Evolutionary conservation across 495 filamentous ascomycete genomes (phyloP).

Genomic region (Podospora pseudopauciseta): DNA sequence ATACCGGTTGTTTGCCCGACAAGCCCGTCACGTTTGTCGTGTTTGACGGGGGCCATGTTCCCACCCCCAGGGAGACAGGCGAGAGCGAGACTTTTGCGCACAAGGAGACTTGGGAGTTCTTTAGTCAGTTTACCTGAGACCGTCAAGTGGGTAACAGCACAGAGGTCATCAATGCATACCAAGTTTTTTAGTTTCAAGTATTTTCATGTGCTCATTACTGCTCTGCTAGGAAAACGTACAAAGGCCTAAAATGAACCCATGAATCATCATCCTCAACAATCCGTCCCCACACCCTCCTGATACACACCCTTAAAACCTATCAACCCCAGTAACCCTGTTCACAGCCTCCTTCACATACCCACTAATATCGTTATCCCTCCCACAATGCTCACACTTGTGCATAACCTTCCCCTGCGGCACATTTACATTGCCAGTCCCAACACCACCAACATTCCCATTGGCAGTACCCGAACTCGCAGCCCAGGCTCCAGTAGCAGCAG

Average conservation of each 20-base stretch:
- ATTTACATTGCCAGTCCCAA: not conserved
- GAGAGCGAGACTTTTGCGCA: constrained; percentile 23
- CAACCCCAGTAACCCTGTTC: not conserved
- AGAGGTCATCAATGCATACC: no score
- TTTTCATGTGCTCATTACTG: no score
- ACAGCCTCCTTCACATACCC: constrained; percentile 10
- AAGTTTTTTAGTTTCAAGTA: no score
- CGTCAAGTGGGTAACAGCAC: no score
- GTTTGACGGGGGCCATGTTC: constrained; percentile 29
- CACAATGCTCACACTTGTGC: constrained; percentile 34
- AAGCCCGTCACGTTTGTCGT: constrained; percentile 31
- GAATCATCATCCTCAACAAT: not conserved
- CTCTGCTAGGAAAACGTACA: no score
- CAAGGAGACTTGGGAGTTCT: constrained; percentile 28
- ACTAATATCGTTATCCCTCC: constrained; percentile 35
- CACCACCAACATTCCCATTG: not conserved
- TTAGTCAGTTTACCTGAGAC: constrained; percentile 14
- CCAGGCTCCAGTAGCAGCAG: constrained; percentile 24
- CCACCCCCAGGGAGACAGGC: constrained; percentile 21
- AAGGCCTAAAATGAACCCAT: not conserved
- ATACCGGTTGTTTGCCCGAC: constrained; percentile 25
- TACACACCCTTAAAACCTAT: not conserved
- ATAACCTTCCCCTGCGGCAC: constrained; percentile 18
- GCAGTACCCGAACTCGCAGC: constrained; percentile 9
- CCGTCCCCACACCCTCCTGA: not conserved